A percentile compares a stretch with the other conserved stretches of the same genome.
Evolutionary conservation across 371 early-diverging fungal genomes (phyloP).

Genomic region (Entomophthora muscae): DNA sequence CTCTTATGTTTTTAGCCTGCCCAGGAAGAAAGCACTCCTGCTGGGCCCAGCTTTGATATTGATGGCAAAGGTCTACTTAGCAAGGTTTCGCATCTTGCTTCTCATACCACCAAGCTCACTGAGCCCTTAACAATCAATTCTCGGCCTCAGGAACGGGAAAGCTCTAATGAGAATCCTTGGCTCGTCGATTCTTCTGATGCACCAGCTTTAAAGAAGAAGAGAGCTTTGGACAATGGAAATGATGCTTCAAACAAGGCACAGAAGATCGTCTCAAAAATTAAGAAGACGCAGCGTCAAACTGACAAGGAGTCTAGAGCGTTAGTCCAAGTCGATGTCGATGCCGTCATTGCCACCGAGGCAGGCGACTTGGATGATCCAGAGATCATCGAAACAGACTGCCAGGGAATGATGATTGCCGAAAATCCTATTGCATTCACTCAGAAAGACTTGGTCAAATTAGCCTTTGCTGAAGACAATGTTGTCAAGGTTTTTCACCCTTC

Average conservation of each 20-base stretch:
- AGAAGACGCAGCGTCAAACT: neutral
- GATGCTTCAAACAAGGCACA: neutral
- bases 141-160: conserved; percentile 8
- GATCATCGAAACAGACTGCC: conserved; percentile 17
- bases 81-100: conserved; percentile 33
- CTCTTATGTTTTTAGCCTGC: neutral
- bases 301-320: neutral
- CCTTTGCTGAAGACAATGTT: conserved; percentile 85
- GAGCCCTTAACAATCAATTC: conserved; percentile 26
- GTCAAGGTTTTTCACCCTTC: conserved; percentile 18
- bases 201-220: neutral
- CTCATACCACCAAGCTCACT: conserved; percentile 33
- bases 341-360: neutral
- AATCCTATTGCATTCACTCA: conserved; percentile 43
- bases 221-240: neutral
- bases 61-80: conserved; percentile 37
- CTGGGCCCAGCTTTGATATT: conserved; percentile 18
- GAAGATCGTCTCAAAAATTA: neutral
- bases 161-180: neutral
- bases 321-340: neutral
- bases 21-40: neutral
- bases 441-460: conserved; percentile 73
- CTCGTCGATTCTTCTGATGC: neutral
- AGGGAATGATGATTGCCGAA: conserved; percentile 23
- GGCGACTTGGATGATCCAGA: no score